phyloP scores from a whole-genome alignment of 2,329 filamentous ascomycete genomes.

The Arachnopeziza araneosa region DNA sequence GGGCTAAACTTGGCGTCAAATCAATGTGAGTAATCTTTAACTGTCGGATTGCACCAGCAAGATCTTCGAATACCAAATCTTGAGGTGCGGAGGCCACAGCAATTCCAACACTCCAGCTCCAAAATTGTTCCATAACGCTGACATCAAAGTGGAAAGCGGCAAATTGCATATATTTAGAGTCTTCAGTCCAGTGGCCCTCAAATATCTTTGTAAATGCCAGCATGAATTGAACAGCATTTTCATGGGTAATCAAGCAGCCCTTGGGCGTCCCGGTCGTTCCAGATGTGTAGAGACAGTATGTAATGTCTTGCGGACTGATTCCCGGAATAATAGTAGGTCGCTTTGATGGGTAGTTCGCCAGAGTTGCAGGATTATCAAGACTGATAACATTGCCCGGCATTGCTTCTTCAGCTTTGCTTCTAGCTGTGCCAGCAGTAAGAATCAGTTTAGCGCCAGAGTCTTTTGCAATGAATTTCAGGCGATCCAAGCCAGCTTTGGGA shows the following conservation, averaged over 20 bases:
- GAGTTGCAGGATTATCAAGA: slow-evolving; percentile 22
- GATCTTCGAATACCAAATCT: slow-evolving; percentile 80
- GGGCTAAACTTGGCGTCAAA: slow-evolving; percentile 80
- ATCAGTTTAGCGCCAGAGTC: slow-evolving; percentile 66
- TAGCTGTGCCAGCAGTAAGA: slow-evolving; percentile 48
- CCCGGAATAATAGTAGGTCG: slow-evolving; percentile 16
- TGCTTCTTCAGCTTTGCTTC: slow-evolving; percentile 32
- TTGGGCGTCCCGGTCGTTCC: slow-evolving; percentile 35
- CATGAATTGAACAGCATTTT: slow-evolving; percentile 86
- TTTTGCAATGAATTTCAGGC: slow-evolving; percentile 28
- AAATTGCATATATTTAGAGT: slow-evolving; percentile 85
- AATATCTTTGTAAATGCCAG: slow-evolving; percentile 80
- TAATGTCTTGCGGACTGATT: slow-evolving; percentile 24
- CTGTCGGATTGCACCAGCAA: slow-evolving; percentile 64
- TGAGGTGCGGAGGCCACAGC: slow-evolving; percentile 75
- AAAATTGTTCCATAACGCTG: slow-evolving; percentile 88
- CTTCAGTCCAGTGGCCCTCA: slow-evolving; percentile 61
- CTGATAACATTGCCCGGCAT: slow-evolving; percentile 17
- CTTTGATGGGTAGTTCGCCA: slow-evolving; percentile 19
- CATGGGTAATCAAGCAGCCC: slow-evolving; percentile 75
- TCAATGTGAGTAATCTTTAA: slow-evolving; percentile 85
- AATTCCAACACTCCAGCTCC: slow-evolving; percentile 90
- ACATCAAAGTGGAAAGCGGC: slow-evolving; percentile 95
- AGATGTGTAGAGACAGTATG: slow-evolving; percentile 34
- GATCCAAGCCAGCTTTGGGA: slow-evolving; percentile 32